Percentiles rank a stretch among this genome's conserved stretches.
These are phyloP conservation scores for Coemansia sp. DNA, from an alignment of 192 early-diverging fungal species.

Conservation along the genomic window DNA sequence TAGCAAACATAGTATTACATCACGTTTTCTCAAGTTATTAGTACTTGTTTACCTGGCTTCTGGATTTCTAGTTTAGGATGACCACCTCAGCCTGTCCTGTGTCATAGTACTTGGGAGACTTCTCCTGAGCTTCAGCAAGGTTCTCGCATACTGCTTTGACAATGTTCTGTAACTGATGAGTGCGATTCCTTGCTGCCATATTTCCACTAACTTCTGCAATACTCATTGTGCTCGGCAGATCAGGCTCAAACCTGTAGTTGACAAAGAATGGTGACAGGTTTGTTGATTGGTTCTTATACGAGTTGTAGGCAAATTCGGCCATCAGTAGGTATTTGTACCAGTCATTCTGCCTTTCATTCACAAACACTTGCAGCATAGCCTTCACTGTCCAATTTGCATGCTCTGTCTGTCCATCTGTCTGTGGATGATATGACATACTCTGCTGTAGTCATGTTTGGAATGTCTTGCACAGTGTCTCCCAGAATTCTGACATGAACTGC, in stretches of 20 bases:
- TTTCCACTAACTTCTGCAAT: too few species aligned
- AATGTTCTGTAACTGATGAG: too few species aligned
- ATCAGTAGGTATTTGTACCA: constrained; percentile 9
- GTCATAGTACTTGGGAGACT: too few species aligned
- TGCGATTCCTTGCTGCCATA: too few species aligned
- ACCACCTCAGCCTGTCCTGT: too few species aligned
- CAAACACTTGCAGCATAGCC: constrained; percentile 5
- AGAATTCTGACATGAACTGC: constrained; percentile 18
- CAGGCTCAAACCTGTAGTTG: constrained; percentile 12
- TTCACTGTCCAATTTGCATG: constrained; percentile 11
- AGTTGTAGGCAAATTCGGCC: constrained; percentile 8
- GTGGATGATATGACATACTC: constrained; percentile 10
- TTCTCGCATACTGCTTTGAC: too few species aligned
- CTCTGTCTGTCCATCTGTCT: constrained; percentile 24
- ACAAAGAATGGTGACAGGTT: constrained; percentile 2
- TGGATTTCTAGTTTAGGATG: too few species aligned
- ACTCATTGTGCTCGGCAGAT: too few species aligned
- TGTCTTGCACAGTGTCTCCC: constrained; percentile 3
- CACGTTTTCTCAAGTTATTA: too few species aligned
- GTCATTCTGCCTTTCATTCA: constrained; percentile 5
- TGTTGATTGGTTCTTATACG: constrained; percentile 4
- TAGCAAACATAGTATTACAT: too few species aligned
- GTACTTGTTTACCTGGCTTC: too few species aligned
- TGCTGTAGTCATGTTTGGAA: not conserved
- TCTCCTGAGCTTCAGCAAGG: too few species aligned